These are phyloP conservation scores for Puccinia brachypodii DNA, from an alignment of 1,284 basidiomycete genomes.

Conservation along the genomic window DNA sequence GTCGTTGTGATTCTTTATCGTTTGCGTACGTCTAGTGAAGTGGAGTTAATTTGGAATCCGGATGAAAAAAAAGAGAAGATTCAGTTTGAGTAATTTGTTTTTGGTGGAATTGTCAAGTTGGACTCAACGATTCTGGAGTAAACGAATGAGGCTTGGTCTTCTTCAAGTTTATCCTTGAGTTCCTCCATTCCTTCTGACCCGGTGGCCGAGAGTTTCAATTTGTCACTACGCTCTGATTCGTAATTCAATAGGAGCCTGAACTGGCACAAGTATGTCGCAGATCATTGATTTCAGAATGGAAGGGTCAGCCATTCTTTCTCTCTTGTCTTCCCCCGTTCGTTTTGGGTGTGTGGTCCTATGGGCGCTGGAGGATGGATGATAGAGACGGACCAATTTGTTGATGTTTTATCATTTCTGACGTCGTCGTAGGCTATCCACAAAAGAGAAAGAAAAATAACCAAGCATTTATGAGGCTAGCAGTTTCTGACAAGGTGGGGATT, in stretches of 20 bases:
- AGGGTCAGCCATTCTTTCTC: not conserved
- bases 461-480: not conserved
- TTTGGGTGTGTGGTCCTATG: not conserved
- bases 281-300: not conserved
- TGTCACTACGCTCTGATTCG: constrained; percentile 74
- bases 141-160: constrained; percentile 73
- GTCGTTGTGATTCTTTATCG: constrained; percentile 48
- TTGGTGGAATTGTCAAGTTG: too few relatives aligned
- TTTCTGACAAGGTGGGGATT: not conserved
- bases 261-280: not conserved
- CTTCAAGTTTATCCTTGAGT: constrained; percentile 71
- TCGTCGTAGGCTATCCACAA: constrained; percentile 71
- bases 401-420: constrained; percentile 75
- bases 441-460: not conserved
- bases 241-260: constrained; percentile 45
- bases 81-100: too few relatives aligned
- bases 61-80: not conserved
- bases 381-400: constrained; percentile 75
- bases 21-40: constrained; percentile 72
- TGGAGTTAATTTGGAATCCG: too few relatives aligned
- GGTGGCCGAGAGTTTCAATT: constrained; percentile 71
- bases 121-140: constrained; percentile 68
- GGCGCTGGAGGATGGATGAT: not conserved
- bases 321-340: not conserved
- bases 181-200: constrained; percentile 76